phyloP scores from a whole-genome alignment of 305 asterid genomes.

The Fraxinus sp. region DNA sequence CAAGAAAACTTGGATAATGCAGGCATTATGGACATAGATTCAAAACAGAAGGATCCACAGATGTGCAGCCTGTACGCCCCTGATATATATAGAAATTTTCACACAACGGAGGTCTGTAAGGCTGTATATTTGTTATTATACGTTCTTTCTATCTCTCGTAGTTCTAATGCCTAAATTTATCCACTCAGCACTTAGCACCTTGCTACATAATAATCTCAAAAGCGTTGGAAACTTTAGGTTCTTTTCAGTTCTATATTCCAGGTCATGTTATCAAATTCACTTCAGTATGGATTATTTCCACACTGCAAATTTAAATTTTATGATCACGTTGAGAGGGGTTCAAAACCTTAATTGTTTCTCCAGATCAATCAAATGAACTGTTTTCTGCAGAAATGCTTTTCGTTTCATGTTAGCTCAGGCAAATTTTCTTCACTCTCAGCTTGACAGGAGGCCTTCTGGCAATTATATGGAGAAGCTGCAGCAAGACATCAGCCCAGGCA shows the following conservation, averaged over 20 bases:
- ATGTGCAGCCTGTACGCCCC: slow-evolving; percentile 87
- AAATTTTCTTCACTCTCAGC: slow-evolving; percentile 45
- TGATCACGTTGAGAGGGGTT: not conserved
- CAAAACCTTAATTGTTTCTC: slow-evolving; percentile 14
- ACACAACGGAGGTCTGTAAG: slow-evolving; percentile 60
- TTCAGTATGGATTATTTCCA: slow-evolving; percentile 6
- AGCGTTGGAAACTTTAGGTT: not conserved
- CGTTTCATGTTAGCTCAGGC: slow-evolving; percentile 15
- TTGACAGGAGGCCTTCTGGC: slow-evolving; percentile 65
- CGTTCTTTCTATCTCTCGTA: slow-evolving; percentile 5
- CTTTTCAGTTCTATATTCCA: slow-evolving; percentile 13
- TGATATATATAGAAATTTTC: slow-evolving; percentile 61
- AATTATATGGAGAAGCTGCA: slow-evolving; percentile 88
- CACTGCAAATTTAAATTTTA: not conserved
- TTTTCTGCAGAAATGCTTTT: not conserved
- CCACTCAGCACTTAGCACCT: slow-evolving; percentile 9
- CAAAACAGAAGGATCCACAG: slow-evolving; percentile 68
- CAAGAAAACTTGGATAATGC: slow-evolving; percentile 40
- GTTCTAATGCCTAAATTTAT: not conserved
- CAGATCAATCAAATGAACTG: not conserved
- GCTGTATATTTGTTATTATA: slow-evolving; percentile 19
- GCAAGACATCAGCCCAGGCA: slow-evolving; percentile 68
- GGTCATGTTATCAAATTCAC: not conserved
- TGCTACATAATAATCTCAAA: not conserved
- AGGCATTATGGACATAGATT: slow-evolving; percentile 61